Evolutionary conservation across 2,329 filamentous ascomycete species (phyloP), one percentile per base, ranked within the genome.

Genomic region (Fusarium sp.): DNA sequence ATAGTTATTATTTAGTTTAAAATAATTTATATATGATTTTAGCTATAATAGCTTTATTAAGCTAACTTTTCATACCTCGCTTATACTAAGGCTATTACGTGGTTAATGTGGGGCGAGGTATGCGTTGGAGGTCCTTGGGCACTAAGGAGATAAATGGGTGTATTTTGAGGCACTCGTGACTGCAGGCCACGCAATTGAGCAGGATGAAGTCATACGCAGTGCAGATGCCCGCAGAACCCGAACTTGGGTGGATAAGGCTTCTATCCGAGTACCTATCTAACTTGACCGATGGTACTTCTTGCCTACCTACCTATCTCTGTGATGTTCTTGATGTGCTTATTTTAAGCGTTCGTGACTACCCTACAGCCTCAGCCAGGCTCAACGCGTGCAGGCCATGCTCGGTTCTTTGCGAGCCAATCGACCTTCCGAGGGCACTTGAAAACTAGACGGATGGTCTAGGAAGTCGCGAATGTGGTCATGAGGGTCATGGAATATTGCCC

Each of bases 141-240:
- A n/a, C n/a, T n/a, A n/a, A n/a, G n/a, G n/a, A n/a, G n/a, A 59
- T 59, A 51, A 53, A 38, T 58, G 25, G 36, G 23, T 27, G 38
- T 36, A 11, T 16, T 46, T 25, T 36, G 33, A 38, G 23, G 33
- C 34, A 57, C 57, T 33, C 40, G 34, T 61, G 62, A 61, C 55
- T 11, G 14, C 31, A 10, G 27, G 49, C 54, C 61, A 31, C 61
- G 61, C 57, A 65, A 65, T 46, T 20, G 36, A 14, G 25, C 8
- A 18, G 34, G 13, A 18, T 25, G 23, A 36, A 33, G 20, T 44
- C 42, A 58, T 50, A 27, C 16, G 20, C 25, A 7, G 10, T 42
- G n/a, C 36, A 57, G 9, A 27, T 27, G 20, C 29, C 34, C 25
- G 36, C 36, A 42, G 25, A n/a, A 31, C 5, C 36, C 23, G 54